These are phyloP conservation scores for Pythium folliculosum DNA, from an alignment of 352 stramenopile species.

Conservation along the genomic window DNA sequence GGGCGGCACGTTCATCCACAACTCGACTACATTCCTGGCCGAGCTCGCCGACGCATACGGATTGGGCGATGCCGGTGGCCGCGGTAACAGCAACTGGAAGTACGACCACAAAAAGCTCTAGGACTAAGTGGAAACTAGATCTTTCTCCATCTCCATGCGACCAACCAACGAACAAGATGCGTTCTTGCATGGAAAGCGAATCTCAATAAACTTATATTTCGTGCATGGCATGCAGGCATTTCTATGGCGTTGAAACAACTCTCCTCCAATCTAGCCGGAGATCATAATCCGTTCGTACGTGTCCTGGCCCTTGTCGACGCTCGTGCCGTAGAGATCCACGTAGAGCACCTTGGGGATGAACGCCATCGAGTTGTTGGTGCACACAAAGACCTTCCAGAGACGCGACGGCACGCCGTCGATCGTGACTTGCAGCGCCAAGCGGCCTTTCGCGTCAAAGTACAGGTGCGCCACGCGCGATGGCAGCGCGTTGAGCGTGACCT, in stretches of 20 bases:
- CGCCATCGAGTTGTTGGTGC: conserved; percentile 48
- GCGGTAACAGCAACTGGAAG: conserved; percentile 37
- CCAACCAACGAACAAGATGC: not conserved
- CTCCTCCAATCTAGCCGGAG: conserved; percentile 6
- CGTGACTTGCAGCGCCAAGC: conserved; percentile 55
- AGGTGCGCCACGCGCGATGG: conserved; percentile 51
- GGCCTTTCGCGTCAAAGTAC: conserved; percentile 58
- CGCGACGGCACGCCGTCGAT: conserved; percentile 50
- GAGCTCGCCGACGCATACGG: conserved; percentile 83
- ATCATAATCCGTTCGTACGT: conserved; percentile 70
- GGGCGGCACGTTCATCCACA: conserved; percentile 95
- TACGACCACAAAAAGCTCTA: conserved; percentile 63
- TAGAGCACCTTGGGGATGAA: conserved; percentile 81
- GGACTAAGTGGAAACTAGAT: no score
- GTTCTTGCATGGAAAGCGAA: not conserved
- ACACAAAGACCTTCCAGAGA: conserved; percentile 77
- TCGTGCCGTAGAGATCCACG: conserved; percentile 70
- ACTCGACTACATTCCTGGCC: conserved; percentile 97
- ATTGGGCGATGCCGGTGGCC: conserved; percentile 24
- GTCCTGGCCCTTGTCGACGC: conserved; percentile 45
- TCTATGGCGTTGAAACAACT: conserved; percentile 1
- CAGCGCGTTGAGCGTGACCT: conserved; percentile 70
- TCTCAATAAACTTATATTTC: conserved; percentile 23
- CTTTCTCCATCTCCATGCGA: not conserved
- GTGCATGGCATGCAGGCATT: not conserved